Conservation (phyloP, 139 green algal genomes). For the Edaphochlamys debaryana region DNA sequence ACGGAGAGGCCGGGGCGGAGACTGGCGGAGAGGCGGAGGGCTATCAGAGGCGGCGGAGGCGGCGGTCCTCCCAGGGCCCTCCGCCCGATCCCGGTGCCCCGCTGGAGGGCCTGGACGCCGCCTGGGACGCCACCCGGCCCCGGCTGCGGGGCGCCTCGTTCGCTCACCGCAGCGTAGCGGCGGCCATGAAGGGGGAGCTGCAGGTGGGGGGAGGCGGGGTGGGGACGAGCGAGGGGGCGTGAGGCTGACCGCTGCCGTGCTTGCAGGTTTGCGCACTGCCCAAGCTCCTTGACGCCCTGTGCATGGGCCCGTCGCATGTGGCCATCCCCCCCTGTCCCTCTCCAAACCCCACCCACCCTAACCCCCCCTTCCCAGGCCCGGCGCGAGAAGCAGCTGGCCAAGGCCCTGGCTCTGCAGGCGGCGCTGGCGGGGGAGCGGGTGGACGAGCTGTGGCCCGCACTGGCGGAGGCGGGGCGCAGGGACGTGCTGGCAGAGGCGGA, state of each 20-base stretch:
- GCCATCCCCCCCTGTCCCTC: too few relatives aligned
- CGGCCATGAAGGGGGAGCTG: constrained; percentile 2
- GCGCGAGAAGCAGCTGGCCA: constrained; percentile 25
- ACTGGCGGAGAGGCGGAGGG: too few relatives aligned
- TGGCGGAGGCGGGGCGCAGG: background rate
- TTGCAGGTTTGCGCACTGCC: background rate
- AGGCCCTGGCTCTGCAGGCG: constrained; percentile 18
- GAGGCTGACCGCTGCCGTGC: background rate
- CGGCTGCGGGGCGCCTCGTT: background rate
- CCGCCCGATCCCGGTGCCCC: background rate
- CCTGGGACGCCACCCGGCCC: background rate
- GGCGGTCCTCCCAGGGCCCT: too few relatives aligned
- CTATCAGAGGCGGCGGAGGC: too few relatives aligned
- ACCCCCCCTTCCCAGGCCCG: background rate
- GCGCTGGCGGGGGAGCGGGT: background rate
- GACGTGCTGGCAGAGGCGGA: constrained; percentile 2
- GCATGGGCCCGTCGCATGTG: background rate
- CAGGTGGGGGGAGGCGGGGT: background rate
- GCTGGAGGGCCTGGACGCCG: background rate
- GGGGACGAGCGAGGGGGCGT: background rate
- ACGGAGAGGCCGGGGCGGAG: background rate
- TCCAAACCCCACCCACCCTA: too few relatives aligned
- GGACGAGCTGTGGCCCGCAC: constrained; percentile 24
- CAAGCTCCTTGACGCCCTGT: background rate
- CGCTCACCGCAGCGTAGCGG: constrained; percentile 17